Base-by-base conservation (phyloP, 129 eudicot species). In the Flaveria brownii region DNA sequence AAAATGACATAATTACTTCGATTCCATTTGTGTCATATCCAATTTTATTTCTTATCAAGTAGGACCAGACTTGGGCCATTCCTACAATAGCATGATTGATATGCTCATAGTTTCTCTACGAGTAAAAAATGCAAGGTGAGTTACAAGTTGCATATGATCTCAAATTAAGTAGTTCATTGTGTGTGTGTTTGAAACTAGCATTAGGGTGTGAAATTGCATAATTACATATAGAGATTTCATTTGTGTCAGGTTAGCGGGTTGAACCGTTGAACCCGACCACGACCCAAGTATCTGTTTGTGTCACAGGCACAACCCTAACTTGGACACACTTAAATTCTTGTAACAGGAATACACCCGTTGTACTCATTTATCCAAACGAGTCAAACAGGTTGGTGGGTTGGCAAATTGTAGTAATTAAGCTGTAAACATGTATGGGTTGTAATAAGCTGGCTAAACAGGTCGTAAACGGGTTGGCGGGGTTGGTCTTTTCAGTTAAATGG, bases 1-100 rank as follows among this genome's bases (percentile, higher is more conserved):
- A 86, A 93, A 65, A 90, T 93, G 91, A 72, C 96, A n/a, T 93
- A 87, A 70, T 33, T 59, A 23, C 71, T 73, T 36, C 22, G 30
- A 20, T 46, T 47, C 62, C 20, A 33, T 72, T 61, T 68, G 69
- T 70, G 70, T 26, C 63, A 54, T 63, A 47, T 68, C 75, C 69
- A 65, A 16, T 62, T 76, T 76, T 82, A 63, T 65, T 65, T 33
- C 49, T 77, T 68, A 56, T 66, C 55, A 78, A 77, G 65, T 77
- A 66, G 71, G 82, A 36, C 62, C 71, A 76, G 69, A 36, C 55
- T 28, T 10, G 68, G 76, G 65, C 63, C 23, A 71, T 62, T 52
- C 45, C 26, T 57, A 30, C 76, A 23, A 28, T 68, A 55, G 72
- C 70, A 68, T 83, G 54, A 45, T 33, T 59, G 63, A 78, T 76